These are phyloP conservation scores for Ophiostoma pallidulum DNA, from an alignment of 2,329 filamentous ascomycete genomes.

Conservation along the genomic window DNA sequence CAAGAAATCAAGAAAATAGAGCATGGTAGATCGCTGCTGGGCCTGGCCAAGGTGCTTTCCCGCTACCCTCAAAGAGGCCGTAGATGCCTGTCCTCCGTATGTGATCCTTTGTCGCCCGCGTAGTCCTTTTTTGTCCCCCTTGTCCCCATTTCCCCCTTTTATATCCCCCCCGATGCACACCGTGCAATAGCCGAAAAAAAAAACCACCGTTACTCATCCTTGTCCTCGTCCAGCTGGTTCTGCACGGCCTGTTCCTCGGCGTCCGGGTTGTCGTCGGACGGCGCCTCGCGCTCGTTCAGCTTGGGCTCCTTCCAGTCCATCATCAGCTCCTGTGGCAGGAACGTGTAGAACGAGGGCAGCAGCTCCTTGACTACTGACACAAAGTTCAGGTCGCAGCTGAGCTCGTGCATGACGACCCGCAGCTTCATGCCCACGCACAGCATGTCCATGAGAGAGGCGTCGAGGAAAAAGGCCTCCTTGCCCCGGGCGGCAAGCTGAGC, in stretches of 20 bases:
- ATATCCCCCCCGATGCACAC: no score
- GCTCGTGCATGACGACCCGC: slow-evolving; percentile 42
- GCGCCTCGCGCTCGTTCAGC: slow-evolving; percentile 34
- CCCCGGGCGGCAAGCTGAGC: slow-evolving; percentile 19
- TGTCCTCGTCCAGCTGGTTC: slow-evolving; percentile 16
- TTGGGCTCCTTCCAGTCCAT: slow-evolving; percentile 50
- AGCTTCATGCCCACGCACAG: slow-evolving; percentile 59
- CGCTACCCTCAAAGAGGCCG: no score
- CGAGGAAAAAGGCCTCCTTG: slow-evolving; percentile 51
- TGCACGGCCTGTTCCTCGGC: slow-evolving; percentile 21
- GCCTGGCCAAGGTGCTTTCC: no score
- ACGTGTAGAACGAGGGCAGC: slow-evolving; percentile 53
- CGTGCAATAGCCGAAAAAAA: no score
- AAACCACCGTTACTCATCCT: neutral
- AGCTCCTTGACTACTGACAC: slow-evolving; percentile 49
- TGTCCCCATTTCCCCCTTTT: no score
- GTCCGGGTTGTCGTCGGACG: slow-evolving; percentile 32
- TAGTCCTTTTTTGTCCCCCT: no score
- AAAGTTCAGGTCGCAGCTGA: slow-evolving; percentile 53
- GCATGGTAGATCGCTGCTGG: no score
- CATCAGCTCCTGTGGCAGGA: slow-evolving; percentile 63
- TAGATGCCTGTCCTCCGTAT: no score
- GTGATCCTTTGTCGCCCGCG: no score
- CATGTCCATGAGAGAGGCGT: slow-evolving; percentile 42
- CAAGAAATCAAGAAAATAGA: no score